A percentile compares a stretch with the other conserved stretches of the same genome.
Evolutionary conservation across 2,329 filamentous ascomycete genomes (phyloP).

Genomic region (Cucurbitaria berberidis): DNA sequence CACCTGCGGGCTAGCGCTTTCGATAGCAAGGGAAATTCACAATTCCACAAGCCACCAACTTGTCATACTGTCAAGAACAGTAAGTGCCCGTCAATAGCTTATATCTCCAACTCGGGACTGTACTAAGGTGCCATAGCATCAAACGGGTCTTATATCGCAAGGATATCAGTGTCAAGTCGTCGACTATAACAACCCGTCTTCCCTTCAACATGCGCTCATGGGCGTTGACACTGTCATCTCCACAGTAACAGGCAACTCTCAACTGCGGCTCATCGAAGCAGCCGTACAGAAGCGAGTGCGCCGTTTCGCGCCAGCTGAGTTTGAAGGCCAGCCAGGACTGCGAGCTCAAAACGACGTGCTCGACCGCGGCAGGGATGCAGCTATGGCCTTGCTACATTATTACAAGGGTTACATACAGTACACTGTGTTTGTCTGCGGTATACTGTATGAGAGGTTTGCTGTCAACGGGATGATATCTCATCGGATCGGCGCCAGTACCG

Average conservation of each 20-base stretch:
- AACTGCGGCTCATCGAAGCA: constrained; percentile 75
- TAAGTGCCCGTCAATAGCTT: constrained; percentile 46
- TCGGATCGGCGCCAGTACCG: constrained; percentile 64
- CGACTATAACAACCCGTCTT: constrained; percentile 66
- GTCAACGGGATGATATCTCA: constrained; percentile 68
- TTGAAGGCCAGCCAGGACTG: constrained; percentile 68
- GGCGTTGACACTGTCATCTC: constrained; percentile 79
- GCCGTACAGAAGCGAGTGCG: constrained; percentile 69
- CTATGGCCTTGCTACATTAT: constrained; percentile 62
- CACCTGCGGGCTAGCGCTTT: constrained; percentile 64
- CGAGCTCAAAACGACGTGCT: constrained; percentile 64
- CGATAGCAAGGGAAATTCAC: constrained; percentile 65
- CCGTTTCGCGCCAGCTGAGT: constrained; percentile 76
- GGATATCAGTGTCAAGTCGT: constrained; percentile 72
- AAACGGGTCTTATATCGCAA: constrained; percentile 60
- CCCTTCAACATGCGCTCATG: constrained; percentile 69
- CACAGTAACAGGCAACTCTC: constrained; percentile 69
- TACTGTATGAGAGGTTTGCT: constrained; percentile 78
- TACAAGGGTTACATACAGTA: constrained; percentile 66
- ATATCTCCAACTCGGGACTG: neutral
- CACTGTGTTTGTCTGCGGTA: constrained; percentile 74
- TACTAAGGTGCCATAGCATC: constrained; percentile 52
- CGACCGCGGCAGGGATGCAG: constrained; percentile 65
- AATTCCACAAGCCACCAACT: constrained; percentile 69
- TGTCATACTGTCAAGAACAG: constrained; percentile 71